Evolutionary conservation across 2,329 filamentous ascomycete species (phyloP), one percentile per base, ranked within the genome.

Genomic region (Diaporthe sp.): DNA sequence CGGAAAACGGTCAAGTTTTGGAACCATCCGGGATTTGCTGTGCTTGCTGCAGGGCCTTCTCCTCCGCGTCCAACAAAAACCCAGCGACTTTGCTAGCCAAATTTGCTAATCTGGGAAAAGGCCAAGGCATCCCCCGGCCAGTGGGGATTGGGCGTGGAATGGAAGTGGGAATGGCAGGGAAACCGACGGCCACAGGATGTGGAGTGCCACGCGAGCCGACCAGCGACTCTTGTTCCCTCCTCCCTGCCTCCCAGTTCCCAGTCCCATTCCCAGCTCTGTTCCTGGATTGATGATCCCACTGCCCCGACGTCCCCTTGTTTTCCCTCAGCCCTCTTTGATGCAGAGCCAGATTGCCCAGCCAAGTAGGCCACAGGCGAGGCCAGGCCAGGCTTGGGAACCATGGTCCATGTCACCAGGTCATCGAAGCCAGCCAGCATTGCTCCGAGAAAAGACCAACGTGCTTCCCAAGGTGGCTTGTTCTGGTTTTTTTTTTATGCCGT

Each of bases 41-140:
- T 34, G 44, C 31, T 44, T 34, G 44, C 31, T 44, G 47, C 44
- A 44, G 39, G 47, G 58, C 44, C n/a, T 31, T 51, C 39, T 44
- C 49, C 71, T 55, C 49, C 58, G 44, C 25, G n/a, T 42, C 39
- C 39, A 71, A 44, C 25, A 51, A 28, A 28, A 34, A 47, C n/a
- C 34, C 71, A 63, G 42, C n/a, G 39, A 37, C 34, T 49, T 39
- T 67, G 49, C 65, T 67, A 49, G 58, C 55, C 61, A 72, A 71
- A 70, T 72, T 70, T 75, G 75, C 75, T 76, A 76, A 75, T 74
- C 75, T 76, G 72, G 73, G 61, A 76, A 76, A 31, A 58, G 68
- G 60, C 42, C 71, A 74, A 65, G 75, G 68, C 31, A 63, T 61
- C 47, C 71, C 71, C 71, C 63, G 49, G 42, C 65, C 58, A 34